Evolutionary conservation across 1,139 yeast genomes (phyloP).

Genomic region (Zygosaccharomyces sapae): DNA sequence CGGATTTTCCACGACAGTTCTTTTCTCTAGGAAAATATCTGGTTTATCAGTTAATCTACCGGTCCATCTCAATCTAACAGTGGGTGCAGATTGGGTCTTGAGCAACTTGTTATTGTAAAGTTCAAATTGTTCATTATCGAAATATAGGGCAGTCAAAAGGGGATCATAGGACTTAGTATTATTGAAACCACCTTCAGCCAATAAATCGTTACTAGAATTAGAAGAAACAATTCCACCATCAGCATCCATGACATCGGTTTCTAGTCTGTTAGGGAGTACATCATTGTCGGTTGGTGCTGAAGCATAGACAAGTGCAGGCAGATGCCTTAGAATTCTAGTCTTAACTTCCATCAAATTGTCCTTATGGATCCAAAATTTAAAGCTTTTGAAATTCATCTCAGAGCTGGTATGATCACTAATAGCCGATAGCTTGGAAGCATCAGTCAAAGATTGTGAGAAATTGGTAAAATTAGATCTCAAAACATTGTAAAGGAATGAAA

Average conservation of each 20-base stretch:
- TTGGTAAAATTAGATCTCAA: slow-evolving; percentile 44
- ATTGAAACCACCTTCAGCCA: slow-evolving; percentile 39
- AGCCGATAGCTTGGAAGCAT: slow-evolving; percentile 32
- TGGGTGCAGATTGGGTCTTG: slow-evolving; percentile 64
- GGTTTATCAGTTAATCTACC: slow-evolving; percentile 76
- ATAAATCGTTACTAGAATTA: slow-evolving; percentile 27
- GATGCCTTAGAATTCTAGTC: slow-evolving; percentile 84
- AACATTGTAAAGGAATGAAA: slow-evolving; percentile 75
- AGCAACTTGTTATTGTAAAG: slow-evolving; percentile 80
- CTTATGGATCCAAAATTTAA: slow-evolving; percentile 94
- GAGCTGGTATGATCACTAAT: slow-evolving; percentile 26
- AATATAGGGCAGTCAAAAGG: slow-evolving; percentile 77
- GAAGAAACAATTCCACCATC: slow-evolving; percentile 36
- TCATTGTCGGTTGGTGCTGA: slow-evolving; percentile 37
- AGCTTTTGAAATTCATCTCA: slow-evolving; percentile 62
- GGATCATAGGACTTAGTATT: slow-evolving; percentile 62
- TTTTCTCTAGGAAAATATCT: slow-evolving; percentile 76
- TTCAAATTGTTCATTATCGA: slow-evolving; percentile 79
- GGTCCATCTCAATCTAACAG: slow-evolving; percentile 85
- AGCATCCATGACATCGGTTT: slow-evolving; percentile 38
- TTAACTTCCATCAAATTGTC: slow-evolving; percentile 96
- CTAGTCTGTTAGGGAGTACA: slow-evolving; percentile 28
- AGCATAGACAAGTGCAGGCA: slow-evolving; percentile 84
- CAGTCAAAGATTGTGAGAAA: slow-evolving; percentile 32
- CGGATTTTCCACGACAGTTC: slow-evolving; percentile 56